These are phyloP conservation scores for Acidiella bohemica DNA, from an alignment of 495 filamentous ascomycete species.

Conservation along the genomic window DNA sequence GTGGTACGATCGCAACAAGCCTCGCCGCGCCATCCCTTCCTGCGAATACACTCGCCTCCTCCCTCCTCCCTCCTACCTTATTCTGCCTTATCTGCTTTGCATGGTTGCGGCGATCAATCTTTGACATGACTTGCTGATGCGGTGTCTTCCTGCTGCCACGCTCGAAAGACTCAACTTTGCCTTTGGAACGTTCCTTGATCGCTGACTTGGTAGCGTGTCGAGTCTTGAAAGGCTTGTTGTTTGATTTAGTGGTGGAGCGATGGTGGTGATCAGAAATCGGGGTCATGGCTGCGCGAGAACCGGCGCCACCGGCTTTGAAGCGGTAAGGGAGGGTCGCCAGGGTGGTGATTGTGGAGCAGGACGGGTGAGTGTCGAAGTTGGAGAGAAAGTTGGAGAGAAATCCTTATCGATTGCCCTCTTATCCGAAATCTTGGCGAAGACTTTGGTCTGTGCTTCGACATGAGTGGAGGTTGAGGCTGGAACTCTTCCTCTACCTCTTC, in stretches of 20 bases:
- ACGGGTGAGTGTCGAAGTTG: too few relatives aligned
- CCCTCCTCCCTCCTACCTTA: constrained; percentile 68
- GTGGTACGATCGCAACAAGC: constrained; percentile 79
- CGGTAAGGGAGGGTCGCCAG: constrained; percentile 80
- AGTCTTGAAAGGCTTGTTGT: constrained; percentile 83
- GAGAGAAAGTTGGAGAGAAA: too few relatives aligned
- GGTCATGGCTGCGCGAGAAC: constrained; percentile 42
- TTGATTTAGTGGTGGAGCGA: constrained; percentile 72
- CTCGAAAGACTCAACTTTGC: constrained; percentile 45
- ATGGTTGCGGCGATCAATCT: constrained; percentile 85
- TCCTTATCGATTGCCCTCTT: too few relatives aligned
- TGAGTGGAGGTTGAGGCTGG: too few relatives aligned
- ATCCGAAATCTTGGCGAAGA: too few relatives aligned
- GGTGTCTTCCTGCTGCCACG: constrained; percentile 66
- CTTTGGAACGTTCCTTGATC: constrained; percentile 69
- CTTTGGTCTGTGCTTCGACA: too few relatives aligned
- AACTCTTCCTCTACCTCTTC: too few relatives aligned
- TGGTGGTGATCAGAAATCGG: constrained; percentile 55
- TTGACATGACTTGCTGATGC: constrained; percentile 94
- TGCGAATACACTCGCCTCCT: constrained; percentile 62
- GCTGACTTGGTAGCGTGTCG: constrained; percentile 77
- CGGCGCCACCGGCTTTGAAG: constrained; percentile 69
- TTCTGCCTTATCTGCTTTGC: constrained; percentile 68
- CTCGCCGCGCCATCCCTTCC: constrained; percentile 77
- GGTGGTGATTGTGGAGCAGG: too few relatives aligned